Evolutionary conservation across 2,329 filamentous ascomycete species (phyloP).

Genomic region (Diaporthe amygdali): DNA sequence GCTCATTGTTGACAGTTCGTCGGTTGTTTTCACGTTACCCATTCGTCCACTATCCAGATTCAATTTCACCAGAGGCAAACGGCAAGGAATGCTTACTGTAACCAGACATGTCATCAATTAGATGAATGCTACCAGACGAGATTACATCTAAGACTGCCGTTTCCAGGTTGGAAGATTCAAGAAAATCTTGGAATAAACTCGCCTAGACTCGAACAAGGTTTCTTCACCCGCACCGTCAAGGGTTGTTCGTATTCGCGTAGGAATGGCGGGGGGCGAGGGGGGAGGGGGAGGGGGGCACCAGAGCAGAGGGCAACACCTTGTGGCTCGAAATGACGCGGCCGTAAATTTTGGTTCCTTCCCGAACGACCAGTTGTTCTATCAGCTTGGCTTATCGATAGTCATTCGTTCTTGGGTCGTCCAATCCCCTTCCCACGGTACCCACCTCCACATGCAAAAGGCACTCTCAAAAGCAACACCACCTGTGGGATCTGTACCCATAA

Average conservation of each 20-base stretch:
- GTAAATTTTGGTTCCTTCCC: not conserved
- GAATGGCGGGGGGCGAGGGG: not conserved
- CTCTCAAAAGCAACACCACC: not conserved
- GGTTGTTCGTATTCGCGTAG: conserved; percentile 7
- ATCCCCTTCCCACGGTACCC: no score
- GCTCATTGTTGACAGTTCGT: not conserved
- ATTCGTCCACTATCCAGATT: not conserved
- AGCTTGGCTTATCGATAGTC: no score
- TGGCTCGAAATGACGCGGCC: not conserved
- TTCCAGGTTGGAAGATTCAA: not conserved
- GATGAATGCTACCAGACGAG: not conserved
- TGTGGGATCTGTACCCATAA: not conserved
- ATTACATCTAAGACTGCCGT: not conserved
- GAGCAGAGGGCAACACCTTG: not conserved
- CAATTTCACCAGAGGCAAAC: not conserved
- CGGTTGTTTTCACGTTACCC: not conserved
- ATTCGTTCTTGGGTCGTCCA: no score
- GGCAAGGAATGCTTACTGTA: not conserved
- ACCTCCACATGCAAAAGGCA: not conserved
- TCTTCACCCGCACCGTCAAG: not conserved
- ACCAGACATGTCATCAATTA: not conserved
- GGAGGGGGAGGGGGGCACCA: not conserved
- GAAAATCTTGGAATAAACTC: not conserved
- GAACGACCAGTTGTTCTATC: no score
- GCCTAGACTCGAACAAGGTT: not conserved